Percentiles rank a stretch among this genome's conserved stretches.
Conservation (phyloP, 441 rosid species). For the Brassica balearica region DNA sequence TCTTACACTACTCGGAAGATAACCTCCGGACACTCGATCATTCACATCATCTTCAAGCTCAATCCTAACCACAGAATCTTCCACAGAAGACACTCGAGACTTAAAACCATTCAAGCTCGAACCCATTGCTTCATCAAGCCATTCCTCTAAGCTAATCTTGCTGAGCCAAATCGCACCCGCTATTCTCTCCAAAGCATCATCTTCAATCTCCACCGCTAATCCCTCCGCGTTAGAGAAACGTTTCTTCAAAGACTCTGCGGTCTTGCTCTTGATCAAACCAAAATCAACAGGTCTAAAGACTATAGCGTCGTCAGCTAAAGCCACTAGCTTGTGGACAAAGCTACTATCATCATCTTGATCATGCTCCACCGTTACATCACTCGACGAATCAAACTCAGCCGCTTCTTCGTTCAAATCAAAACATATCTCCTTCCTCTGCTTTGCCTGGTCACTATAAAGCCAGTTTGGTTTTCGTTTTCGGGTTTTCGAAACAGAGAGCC, state of each 20-base stretch:
- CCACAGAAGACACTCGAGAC: conserved; percentile 43
- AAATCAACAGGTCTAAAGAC: conserved; percentile 82
- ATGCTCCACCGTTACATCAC: conserved; percentile 81
- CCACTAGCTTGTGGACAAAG: conserved; percentile 56
- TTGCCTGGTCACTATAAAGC: conserved; percentile 52
- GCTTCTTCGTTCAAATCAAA: conserved; percentile 87
- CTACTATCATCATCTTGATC: conserved; percentile 63
- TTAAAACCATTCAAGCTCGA: conserved; percentile 70
- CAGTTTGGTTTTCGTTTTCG: conserved; percentile 77
- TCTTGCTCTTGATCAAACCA: conserved; percentile 49
- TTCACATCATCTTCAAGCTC: conserved; percentile 56
- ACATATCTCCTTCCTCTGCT: conserved; percentile 67
- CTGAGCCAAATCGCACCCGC: conserved; percentile 73
- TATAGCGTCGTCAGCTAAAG: conserved; percentile 59
- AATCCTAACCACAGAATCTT: conserved; percentile 56
- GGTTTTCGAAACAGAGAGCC: conserved; percentile 62
- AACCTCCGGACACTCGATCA: conserved; percentile 54
- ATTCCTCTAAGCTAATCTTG: conserved; percentile 71
- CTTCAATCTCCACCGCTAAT: conserved; percentile 57
- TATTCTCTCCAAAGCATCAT: conserved; percentile 75
- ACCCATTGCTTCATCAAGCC: conserved; percentile 71
- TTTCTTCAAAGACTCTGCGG: conserved; percentile 55
- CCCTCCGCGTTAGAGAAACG: conserved; percentile 50
- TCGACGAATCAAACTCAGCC: conserved; percentile 69
- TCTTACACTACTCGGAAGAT: conserved; percentile 66